Base-by-base conservation (phyloP, 306 rosid genomes). In the Malus sieversii region DNA sequence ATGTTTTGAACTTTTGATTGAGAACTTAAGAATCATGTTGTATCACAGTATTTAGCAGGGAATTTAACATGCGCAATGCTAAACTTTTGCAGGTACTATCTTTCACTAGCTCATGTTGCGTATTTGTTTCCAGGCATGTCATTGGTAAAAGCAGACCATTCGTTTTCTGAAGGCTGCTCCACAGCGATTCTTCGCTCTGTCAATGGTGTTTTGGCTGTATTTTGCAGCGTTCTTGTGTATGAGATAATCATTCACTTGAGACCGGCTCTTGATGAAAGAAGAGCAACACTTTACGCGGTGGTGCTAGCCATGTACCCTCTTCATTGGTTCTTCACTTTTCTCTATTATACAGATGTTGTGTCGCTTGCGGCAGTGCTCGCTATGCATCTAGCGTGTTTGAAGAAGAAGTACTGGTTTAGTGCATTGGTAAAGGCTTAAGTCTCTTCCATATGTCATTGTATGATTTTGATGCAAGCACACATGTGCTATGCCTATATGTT, bases 281-380 rank as follows among this genome's bases (percentile, higher is more conserved):
- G 85, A 84, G 90, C 86, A 7, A 89, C 83, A 53, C 81, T 88
- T 78, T 84, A 79, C 40, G 88, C 93, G 5, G 88, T 82, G 72
- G 85, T 90, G 73, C 86, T 94, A 57, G 83, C 95, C 79, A 58
- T 90, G 84, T 90, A 86, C 23, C 98, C 97, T 32, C 96, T 92
- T 32, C 97, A 92, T 79, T 94, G 97, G 96, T 94, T 94, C 86
- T 92, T 94, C 80, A 81, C 88, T 63, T 94, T 92, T 88, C 93
- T 94, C 35, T 94, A 92, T 82, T 94, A 94, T 76, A 92, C 97
- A 33, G 98, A 94, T 85, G 92, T 92, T 80, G 95, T 96, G 46
- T 89, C 97, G 1, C 85, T 92, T 40, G 85, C 92, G 46, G 88
- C 90, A 8, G 97, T 94, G 78, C 88, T 94, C 76, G 93, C 92